Percentiles rank a stretch among this genome's conserved stretches.
Conservation (phyloP, 257 asterid species). For the Echium plantagineum region DNA sequence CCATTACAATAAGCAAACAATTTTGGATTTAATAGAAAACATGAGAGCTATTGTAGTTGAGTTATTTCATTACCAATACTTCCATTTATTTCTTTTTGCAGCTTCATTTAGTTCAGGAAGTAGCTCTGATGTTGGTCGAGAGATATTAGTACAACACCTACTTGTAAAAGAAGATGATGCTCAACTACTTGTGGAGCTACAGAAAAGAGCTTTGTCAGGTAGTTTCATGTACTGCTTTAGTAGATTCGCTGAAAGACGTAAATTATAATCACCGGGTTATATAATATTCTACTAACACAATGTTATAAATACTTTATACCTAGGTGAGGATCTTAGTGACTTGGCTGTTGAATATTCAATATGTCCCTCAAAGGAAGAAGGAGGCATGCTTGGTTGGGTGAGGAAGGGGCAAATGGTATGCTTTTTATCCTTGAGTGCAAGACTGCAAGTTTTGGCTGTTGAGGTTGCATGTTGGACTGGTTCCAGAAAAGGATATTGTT, state of each 20-base stretch:
- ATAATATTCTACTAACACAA: constrained; percentile 12
- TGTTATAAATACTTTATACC: constrained; percentile 14
- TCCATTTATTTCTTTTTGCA: constrained; percentile 16
- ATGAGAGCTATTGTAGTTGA: not conserved
- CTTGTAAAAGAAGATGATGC: constrained; percentile 87
- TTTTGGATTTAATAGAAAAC: too few species aligned
- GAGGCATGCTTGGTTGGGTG: constrained; percentile 99
- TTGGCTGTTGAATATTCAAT: constrained; percentile 81
- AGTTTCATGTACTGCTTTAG: constrained; percentile 9
- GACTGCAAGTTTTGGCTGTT: constrained; percentile 7
- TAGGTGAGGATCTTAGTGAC: constrained; percentile 95
- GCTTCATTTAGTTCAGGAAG: constrained; percentile 58
- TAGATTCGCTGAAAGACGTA: not conserved
- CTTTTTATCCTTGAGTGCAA: constrained; percentile 8
- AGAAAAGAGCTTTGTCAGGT: constrained; percentile 67
- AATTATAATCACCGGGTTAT: not conserved
- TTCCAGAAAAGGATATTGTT: too few species aligned
- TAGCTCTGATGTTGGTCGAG: constrained; percentile 44
- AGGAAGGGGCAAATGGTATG: constrained; percentile 96
- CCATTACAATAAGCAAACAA: not conserved
- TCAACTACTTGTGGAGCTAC: constrained; percentile 64
- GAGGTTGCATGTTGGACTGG: not conserved
- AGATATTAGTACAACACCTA: constrained; percentile 84
- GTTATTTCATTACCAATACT: not conserved
- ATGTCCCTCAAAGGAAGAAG: constrained; percentile 92